phyloP scores from a whole-genome alignment of 1,284 basidiomycete genomes.

The Rhodotorula sp. region DNA sequence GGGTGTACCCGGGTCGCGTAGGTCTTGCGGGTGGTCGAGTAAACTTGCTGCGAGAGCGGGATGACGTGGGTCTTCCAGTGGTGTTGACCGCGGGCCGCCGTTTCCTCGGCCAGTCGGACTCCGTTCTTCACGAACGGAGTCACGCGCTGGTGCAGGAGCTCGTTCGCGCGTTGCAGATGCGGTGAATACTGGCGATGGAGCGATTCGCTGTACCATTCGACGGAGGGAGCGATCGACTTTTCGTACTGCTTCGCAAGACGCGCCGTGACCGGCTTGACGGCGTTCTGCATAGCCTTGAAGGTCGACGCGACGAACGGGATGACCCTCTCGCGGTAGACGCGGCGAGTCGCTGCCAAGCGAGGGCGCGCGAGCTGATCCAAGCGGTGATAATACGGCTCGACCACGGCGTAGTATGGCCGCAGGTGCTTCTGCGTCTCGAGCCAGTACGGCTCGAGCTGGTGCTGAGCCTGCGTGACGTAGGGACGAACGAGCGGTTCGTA shows the following conservation, averaged over 20 bases:
- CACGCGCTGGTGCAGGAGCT: not conserved
- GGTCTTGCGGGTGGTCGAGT: slow-evolving; percentile 23
- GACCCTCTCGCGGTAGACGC: not conserved
- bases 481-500: slow-evolving; percentile 29
- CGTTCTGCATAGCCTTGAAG: slow-evolving; percentile 13
- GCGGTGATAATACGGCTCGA: slow-evolving; percentile 28
- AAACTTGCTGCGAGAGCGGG: slow-evolving; percentile 26
- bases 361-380: slow-evolving; percentile 25
- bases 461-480: slow-evolving; percentile 22
- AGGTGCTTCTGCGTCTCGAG: slow-evolving; percentile 4
- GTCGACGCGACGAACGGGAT: slow-evolving; percentile 12
- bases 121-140: not conserved
- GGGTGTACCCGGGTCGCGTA: slow-evolving; percentile 41
- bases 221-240: slow-evolving; percentile 29
- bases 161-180: slow-evolving; percentile 8
- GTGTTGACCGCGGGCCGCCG: slow-evolving; percentile 26
- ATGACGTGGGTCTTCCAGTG: slow-evolving; percentile 30
- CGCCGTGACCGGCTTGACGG: slow-evolving; percentile 20
- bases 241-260: slow-evolving; percentile 26
- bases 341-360: not conserved
- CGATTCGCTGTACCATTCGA: slow-evolving; percentile 37
- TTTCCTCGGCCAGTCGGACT: slow-evolving; percentile 13
- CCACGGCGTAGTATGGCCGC: slow-evolving; percentile 24
- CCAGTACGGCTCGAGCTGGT: slow-evolving; percentile 32
- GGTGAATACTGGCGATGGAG: slow-evolving; percentile 33